Evolutionary conservation across 257 asterid genomes (phyloP).

Genomic region (Solanum okadae): DNA sequence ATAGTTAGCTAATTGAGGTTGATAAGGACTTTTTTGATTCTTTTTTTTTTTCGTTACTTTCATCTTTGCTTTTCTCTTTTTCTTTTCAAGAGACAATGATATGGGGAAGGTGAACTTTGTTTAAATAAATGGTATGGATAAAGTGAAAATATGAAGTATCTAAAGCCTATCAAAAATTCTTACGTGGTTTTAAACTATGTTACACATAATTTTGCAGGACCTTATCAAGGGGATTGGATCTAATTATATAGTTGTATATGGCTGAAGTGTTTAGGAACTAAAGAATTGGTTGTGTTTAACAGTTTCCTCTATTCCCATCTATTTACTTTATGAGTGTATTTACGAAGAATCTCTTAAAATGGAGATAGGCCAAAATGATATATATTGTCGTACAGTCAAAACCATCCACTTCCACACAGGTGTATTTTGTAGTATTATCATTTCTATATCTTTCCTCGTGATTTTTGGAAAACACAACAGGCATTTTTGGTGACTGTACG

Average conservation of each 20-base stretch:
- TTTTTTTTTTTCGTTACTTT: neutral
- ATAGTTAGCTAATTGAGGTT: neutral
- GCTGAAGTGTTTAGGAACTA: neutral
- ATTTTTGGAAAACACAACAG: conserved; percentile 21
- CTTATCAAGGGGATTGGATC: neutral
- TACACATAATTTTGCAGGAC: neutral
- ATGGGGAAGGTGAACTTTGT: neutral
- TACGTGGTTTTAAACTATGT: neutral
- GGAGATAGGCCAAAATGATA: neutral
- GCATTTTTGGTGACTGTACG: conserved; percentile 86
- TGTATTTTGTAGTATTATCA: neutral
- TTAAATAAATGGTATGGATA: neutral
- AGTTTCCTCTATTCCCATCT: neutral
- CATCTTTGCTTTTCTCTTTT: neutral
- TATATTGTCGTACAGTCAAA: neutral
- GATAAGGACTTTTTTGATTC: neutral
- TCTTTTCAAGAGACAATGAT: neutral
- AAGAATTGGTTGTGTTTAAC: neutral
- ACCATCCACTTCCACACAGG: neutral
- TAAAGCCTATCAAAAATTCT: neutral
- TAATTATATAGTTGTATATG: neutral
- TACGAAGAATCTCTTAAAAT: neutral
- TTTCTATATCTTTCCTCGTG: neutral
- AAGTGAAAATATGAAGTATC: neutral
- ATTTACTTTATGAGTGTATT: neutral